Evolutionary conservation across 441 rosid species (phyloP), one percentile per base, ranked within the genome.

Genomic region (Pelargonium citronellum): DNA sequence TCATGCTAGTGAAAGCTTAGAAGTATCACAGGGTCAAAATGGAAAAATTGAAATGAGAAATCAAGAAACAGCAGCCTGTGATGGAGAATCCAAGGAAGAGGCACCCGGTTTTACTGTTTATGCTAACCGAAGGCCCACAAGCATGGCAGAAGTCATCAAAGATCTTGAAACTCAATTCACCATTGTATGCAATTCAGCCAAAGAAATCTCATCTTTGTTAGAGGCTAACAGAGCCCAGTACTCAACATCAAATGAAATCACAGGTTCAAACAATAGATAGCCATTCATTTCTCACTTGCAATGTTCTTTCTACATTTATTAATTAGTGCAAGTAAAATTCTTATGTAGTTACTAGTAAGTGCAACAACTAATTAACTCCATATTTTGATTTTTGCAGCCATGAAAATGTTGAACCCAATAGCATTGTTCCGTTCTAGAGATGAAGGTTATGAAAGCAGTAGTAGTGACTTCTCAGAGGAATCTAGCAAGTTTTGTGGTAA

Each of bases 51-150:
- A 82, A 66, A 83, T 79, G 66, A 75, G 73, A 16, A 87, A 79
- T 77, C 81, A 83, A 80, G 89, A 87, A 86, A 81, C 80, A 79
- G 73, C 84, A 66, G 81, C 82, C 67, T 85, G 73, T 69, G 79
- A 80, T 67, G 73, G 74, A 30, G 83, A 81, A 64, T 74, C 75
- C 0, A 82, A 75, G 77, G 85, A 78, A 73, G 96, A 83, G 69
- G 77, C 89, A 7, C 93, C 91, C 0, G 97, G 96, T 37, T 95
- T 89, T 83, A 90, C 98, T 1, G 98, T 90, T 41, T 92, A 89
- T 79, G 97, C 90, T 47, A 92, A 95, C 77, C 83, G 82, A 37
- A 92, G 96, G 75, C 98, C 97, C 73, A 95, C 98, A 9, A 95
- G 89, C 77, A 89, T 95, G 96, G 80, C 89, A 58, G 98, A 95